phyloP scores from a whole-genome alignment of 1,139 yeast species.

The Sugiyamaella castrensis region DNA sequence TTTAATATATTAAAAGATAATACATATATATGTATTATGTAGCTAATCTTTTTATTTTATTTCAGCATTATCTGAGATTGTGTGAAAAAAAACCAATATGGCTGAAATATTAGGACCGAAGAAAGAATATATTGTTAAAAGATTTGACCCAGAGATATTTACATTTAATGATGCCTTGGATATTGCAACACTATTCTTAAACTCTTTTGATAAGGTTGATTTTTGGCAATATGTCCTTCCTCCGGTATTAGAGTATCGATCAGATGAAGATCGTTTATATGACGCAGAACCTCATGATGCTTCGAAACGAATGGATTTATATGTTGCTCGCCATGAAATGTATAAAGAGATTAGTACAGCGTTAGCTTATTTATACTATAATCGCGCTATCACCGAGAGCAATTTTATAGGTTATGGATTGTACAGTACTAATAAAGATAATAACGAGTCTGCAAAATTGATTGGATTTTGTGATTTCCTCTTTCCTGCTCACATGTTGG shows the following conservation, averaged over 20 bases:
- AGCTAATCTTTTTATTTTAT: too few relatives aligned
- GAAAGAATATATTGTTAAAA: conserved; percentile 1
- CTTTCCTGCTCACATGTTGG: conserved; percentile 4
- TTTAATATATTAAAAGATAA: too few relatives aligned
- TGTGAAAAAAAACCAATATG: too few relatives aligned
- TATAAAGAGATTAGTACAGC: background rate
- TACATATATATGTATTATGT: too few relatives aligned
- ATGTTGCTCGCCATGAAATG: background rate
- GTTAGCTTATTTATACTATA: background rate
- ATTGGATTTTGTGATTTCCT: conserved; percentile 8
- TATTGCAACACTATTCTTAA: background rate
- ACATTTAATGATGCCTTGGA: background rate
- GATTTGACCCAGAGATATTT: conserved; percentile 6
- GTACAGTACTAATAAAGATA: background rate
- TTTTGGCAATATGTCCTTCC: background rate
- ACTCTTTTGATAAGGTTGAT: background rate
- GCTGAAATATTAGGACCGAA: background rate
- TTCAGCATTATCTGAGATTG: too few relatives aligned
- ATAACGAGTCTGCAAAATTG: background rate
- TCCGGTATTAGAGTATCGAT: background rate
- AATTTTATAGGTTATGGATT: conserved; percentile 5
- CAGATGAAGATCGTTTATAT: background rate
- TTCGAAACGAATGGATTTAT: conserved; percentile 1
- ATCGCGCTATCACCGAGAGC: background rate
- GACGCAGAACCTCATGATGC: conserved; percentile 5